These are phyloP conservation scores for Suillus ampliporus DNA, from an alignment of 768 basidiomycete species.

Conservation along the genomic window DNA sequence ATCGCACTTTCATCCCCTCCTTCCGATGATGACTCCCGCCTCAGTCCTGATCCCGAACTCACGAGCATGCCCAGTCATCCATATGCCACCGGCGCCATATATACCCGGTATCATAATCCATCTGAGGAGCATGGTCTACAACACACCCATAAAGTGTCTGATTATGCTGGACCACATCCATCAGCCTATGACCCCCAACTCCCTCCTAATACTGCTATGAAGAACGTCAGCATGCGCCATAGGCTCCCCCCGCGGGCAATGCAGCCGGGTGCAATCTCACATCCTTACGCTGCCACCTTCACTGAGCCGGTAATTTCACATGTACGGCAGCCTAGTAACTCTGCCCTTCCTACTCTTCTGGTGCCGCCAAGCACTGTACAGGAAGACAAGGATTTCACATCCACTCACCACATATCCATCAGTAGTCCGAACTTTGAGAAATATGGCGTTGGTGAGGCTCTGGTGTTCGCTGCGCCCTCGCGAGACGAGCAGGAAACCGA, in stretches of 20 bases:
- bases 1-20: slow-evolving; percentile 48
- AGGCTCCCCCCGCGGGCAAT: slow-evolving; percentile 40
- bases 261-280: slow-evolving; percentile 38
- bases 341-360: background rate
- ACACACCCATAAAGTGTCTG: slow-evolving; percentile 33
- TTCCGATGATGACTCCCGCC: slow-evolving; percentile 23
- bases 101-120: slow-evolving; percentile 17
- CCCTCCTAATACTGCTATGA: slow-evolving; percentile 23
- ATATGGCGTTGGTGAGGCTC: slow-evolving; percentile 67
- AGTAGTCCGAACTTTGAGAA: slow-evolving; percentile 45
- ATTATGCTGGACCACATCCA: slow-evolving; percentile 49
- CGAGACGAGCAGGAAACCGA: slow-evolving; percentile 44
- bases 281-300: slow-evolving; percentile 55
- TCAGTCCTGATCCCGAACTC: slow-evolving; percentile 21
- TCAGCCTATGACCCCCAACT: slow-evolving; percentile 34
- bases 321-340: no score
- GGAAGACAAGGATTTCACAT: slow-evolving; percentile 31
- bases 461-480: slow-evolving; percentile 49
- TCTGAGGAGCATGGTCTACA: slow-evolving; percentile 7
- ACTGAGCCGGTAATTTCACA: slow-evolving; percentile 24
- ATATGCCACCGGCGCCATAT: slow-evolving; percentile 35
- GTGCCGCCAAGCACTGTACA: background rate
- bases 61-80: slow-evolving; percentile 40
- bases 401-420: slow-evolving; percentile 34
- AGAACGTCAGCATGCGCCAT: slow-evolving; percentile 41